Evolutionary conservation across 371 early-diverging fungal species (phyloP).

Genomic region (Cokeromyces recurvatus): DNA sequence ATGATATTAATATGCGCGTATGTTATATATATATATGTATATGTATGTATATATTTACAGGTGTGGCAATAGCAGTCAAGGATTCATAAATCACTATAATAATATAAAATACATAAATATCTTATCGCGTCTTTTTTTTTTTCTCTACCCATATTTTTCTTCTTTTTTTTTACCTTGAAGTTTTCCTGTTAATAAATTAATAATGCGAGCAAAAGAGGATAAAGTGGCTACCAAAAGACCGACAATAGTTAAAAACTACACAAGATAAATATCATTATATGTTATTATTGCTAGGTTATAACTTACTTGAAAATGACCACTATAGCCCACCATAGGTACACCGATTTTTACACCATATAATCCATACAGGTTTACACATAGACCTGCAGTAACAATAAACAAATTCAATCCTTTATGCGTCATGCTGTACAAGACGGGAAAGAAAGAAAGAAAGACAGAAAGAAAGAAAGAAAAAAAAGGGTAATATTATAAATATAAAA

Average conservation of each 20-base stretch:
- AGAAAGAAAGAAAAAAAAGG: no score
- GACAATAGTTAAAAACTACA: conserved; percentile 9
- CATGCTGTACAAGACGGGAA: neutral
- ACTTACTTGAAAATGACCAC: conserved; percentile 19
- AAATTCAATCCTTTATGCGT: conserved; percentile 3
- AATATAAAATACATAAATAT: neutral
- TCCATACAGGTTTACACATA: conserved; percentile 5
- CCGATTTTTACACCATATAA: conserved; percentile 8
- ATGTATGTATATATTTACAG: no score
- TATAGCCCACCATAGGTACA: conserved; percentile 7
- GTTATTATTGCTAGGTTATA: neutral
- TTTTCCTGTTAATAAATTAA: conserved; percentile 5
- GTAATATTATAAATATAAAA: no score
- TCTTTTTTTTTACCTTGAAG: conserved; percentile 12
- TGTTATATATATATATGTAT: no score
- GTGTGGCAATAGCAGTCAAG: conserved; percentile 17
- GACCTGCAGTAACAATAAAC: conserved; percentile 2
- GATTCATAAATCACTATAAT: conserved; percentile 11
- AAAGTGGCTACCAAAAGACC: conserved; percentile 5
- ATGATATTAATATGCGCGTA: neutral
- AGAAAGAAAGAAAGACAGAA: neutral
- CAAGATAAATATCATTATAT: neutral
- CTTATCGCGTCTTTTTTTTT: no score
- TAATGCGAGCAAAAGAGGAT: neutral
- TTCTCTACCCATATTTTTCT: neutral